Evolutionary conservation across 225 moss, liverwort and hornwort species (phyloP).

Genomic region (Pseudisothecium myosuroides): DNA sequence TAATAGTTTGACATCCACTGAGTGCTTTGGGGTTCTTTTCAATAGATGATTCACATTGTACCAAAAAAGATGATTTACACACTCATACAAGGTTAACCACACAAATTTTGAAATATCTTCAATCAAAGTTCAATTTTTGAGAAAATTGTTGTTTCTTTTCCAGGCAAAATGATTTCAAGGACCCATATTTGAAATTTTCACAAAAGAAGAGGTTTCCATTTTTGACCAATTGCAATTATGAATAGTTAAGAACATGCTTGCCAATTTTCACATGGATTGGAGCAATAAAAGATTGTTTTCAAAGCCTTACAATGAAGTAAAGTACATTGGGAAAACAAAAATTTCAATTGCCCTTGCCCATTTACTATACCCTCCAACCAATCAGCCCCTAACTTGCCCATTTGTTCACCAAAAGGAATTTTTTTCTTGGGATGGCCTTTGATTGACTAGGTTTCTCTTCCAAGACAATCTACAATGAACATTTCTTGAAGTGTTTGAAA

Average conservation of each 20-base stretch:
- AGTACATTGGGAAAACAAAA: neutral
- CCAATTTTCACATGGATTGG: neutral
- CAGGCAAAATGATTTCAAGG: rapidly evolving
- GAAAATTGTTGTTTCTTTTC: neutral
- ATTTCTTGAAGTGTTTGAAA: neutral
- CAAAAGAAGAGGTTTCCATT: rapidly evolving
- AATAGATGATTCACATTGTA: neutral
- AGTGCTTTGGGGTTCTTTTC: no score
- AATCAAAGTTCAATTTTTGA: neutral
- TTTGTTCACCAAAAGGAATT: neutral
- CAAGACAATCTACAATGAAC: neutral
- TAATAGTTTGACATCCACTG: neutral
- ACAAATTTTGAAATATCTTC: neutral
- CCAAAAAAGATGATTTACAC: neutral
- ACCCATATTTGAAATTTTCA: neutral
- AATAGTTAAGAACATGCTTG: neutral
- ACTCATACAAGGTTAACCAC: neutral
- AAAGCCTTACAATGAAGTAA: neutral
- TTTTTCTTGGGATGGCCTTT: neutral
- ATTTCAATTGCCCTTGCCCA: neutral
- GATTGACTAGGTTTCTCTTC: neutral
- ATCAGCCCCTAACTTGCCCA: no score
- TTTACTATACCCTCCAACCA: neutral
- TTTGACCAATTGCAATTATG: neutral
- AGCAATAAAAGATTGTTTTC: neutral